These are phyloP conservation scores for Heliosperma pusillum DNA, from an alignment of 148 eudicot genomes.

Conservation along the genomic window DNA sequence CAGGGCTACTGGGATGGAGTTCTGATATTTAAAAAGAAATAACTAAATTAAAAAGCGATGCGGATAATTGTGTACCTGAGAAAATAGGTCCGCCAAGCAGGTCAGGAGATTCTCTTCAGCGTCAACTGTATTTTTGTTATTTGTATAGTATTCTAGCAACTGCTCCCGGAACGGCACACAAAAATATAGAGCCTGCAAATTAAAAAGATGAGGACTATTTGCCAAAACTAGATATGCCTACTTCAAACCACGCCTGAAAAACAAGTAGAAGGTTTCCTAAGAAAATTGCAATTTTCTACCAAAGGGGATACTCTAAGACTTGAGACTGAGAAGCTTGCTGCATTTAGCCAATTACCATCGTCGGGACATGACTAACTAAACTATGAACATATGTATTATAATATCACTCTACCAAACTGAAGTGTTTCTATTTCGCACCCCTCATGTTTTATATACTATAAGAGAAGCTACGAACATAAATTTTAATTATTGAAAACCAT, in stretches of 20 bases:
- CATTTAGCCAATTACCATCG: too few relatives aligned
- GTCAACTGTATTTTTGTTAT: constrained; percentile 59
- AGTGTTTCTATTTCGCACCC: background rate
- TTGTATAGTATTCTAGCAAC: constrained; percentile 67
- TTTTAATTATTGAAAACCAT: too few relatives aligned
- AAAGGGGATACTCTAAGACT: too few relatives aligned
- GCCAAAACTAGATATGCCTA: background rate
- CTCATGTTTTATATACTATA: too few relatives aligned
- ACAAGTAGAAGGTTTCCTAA: background rate
- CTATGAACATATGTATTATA: too few relatives aligned
- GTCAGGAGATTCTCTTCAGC: constrained; percentile 79
- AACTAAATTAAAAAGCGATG: background rate
- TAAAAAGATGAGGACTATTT: background rate
- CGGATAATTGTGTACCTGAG: constrained; percentile 47
- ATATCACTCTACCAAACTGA: background rate
- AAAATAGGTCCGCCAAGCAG: constrained; percentile 85
- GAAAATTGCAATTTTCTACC: background rate
- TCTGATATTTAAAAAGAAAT: background rate
- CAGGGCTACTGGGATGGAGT: background rate
- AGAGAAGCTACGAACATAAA: too few relatives aligned
- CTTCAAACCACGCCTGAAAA: background rate
- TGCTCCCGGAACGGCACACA: constrained; percentile 92
- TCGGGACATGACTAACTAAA: too few relatives aligned
- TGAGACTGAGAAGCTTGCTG: too few relatives aligned
- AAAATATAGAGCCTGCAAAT: constrained; percentile 77